Base-by-base conservation (phyloP, 495 filamentous ascomycete species). In the Cetradonia linearis region DNA sequence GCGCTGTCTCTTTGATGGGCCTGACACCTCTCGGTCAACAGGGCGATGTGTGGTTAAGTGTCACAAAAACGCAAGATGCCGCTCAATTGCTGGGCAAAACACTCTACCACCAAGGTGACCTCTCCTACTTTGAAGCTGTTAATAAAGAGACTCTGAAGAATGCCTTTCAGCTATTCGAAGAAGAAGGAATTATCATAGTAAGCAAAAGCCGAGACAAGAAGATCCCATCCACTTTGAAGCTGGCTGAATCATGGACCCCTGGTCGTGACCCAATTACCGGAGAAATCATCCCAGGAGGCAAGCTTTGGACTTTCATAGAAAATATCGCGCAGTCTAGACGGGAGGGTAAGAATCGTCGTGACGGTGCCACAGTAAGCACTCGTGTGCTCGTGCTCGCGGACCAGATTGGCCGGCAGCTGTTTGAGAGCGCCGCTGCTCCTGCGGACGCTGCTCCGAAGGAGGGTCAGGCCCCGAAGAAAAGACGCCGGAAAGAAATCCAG, bases 111-210 rank as follows among this genome's bases (percentile, higher is more conserved):
- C 93, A 98, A 78, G 93, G 93, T 36, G 91, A 96, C 67, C 81
- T 98, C 30, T 88, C 84, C 27, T 97, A 98, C 70, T 96, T 96
- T 65, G 93, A 98, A 73, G 90, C 93, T 8, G 93, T 98, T 63
- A 98, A 97, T 76, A 96, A 95, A 60, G 91, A 97, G 69, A 91
- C 90, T 1, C 82, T 98, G 55, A 94, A 91, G 63, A 98, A 97
- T 69, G 85, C 89, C 3, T 95, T 89, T 71, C 78, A 84, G 61
- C 84, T 88, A 27, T 95, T 94, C 71, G 83, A 89, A 61, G 90
- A 95, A 67, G 91, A 96, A 65, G 90, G 89, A 18, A 95, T 96
- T 58, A 79, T 96, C 63, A 72, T 86, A 8, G 76, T 90, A 38
- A 74, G 82, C 18, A 87, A 84, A 67, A 78, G 77, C 62, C 84